Conservation (phyloP, 768 basidiomycete species). For the Nevesoporus exiguus region DNA sequence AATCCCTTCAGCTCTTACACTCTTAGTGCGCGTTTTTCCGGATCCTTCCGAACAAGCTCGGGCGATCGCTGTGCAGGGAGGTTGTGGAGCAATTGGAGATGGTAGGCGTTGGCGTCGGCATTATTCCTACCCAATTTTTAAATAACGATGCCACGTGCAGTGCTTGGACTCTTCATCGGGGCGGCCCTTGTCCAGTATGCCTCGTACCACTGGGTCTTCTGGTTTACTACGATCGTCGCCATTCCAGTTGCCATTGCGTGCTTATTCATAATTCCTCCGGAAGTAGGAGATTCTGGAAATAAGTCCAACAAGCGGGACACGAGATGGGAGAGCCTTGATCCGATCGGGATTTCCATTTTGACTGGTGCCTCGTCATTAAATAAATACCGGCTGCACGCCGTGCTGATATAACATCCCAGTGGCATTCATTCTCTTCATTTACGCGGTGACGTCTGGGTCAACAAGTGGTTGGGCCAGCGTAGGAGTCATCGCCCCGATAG, state of each 20-base stretch:
- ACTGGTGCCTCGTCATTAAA: slow-evolving; percentile 27
- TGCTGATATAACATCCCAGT: slow-evolving; percentile 19
- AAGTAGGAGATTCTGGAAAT: slow-evolving; percentile 2
- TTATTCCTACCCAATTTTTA: not conserved
- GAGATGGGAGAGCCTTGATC: slow-evolving; percentile 35
- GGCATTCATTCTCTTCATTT: slow-evolving; percentile 39
- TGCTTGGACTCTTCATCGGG: slow-evolving; percentile 42
- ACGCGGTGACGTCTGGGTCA: slow-evolving; percentile 45
- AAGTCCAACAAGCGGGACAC: not conserved
- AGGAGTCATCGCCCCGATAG: slow-evolving; percentile 43
- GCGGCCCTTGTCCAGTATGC: slow-evolving; percentile 40
- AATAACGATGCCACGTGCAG: slow-evolving; percentile 17
- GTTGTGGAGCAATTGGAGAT: slow-evolving; percentile 45
- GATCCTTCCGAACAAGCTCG: slow-evolving; percentile 44
- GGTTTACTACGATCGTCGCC: slow-evolving; percentile 41
- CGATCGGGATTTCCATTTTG: slow-evolving; percentile 38
- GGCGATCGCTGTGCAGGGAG: slow-evolving; percentile 46
- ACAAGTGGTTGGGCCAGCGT: slow-evolving; percentile 47
- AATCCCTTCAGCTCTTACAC: slow-evolving; percentile 47
- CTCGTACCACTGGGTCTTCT: slow-evolving; percentile 52
- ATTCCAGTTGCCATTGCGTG: slow-evolving; percentile 31
- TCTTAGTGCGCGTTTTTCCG: slow-evolving; percentile 50
- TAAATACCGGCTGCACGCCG: not conserved
- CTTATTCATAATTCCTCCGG: slow-evolving; percentile 35
- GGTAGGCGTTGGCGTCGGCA: slow-evolving; percentile 19